These are phyloP conservation scores for Beta macrorhiza DNA, from an alignment of 179 eudicot species.

Conservation along the genomic window DNA sequence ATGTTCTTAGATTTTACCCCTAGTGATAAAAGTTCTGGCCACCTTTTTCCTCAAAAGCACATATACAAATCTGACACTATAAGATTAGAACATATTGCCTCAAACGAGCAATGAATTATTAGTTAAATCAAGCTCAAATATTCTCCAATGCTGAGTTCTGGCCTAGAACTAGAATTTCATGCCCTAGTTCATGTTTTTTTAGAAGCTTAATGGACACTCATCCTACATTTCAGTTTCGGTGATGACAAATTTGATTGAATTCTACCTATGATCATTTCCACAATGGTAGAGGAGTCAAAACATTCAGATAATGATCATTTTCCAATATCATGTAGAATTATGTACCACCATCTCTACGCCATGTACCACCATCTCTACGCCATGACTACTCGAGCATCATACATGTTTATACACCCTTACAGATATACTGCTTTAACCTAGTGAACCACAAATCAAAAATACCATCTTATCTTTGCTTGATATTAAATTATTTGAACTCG, in stretches of 20 bases:
- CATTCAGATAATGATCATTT: background rate
- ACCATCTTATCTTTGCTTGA: background rate
- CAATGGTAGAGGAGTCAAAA: background rate
- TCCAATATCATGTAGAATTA: background rate
- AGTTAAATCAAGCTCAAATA: background rate
- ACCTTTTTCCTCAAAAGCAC: background rate
- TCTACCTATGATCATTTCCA: background rate
- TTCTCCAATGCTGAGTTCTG: background rate
- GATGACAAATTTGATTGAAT: background rate
- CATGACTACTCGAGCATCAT: background rate
- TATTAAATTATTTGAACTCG: background rate
- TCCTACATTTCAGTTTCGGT: background rate
- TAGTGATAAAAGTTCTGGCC: background rate
- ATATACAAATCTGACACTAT: background rate
- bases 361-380: background rate
- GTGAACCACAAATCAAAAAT: background rate
- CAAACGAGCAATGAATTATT: background rate
- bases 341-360: background rate
- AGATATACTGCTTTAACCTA: background rate
- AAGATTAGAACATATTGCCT: background rate
- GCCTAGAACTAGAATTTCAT: background rate
- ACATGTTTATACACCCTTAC: background rate
- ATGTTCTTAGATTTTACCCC: background rate
- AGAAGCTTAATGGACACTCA: background rate
- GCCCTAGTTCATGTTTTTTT: background rate